phyloP scores from a whole-genome alignment of 768 basidiomycete genomes.

The Russula vinacea region DNA sequence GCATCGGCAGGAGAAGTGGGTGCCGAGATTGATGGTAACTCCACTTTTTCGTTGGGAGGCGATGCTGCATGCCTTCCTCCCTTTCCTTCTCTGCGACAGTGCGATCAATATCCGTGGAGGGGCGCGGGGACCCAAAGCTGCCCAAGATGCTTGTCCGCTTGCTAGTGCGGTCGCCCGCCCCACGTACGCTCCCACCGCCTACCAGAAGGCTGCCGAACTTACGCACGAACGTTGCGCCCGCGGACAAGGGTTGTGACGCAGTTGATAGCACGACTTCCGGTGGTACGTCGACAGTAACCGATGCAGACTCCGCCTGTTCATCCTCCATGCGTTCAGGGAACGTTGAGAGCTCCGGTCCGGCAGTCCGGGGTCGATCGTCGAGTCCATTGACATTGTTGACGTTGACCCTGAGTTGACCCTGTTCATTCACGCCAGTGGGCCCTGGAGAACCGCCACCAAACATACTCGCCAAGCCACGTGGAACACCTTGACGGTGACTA shows the following conservation, averaged over 20 bases:
- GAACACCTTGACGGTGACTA: constrained; percentile 61
- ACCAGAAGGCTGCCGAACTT: constrained; percentile 27
- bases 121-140: constrained; percentile 24
- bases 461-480: constrained; percentile 58
- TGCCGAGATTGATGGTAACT: neutral
- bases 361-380: constrained; percentile 54
- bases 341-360: constrained; percentile 58
- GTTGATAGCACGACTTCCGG: constrained; percentile 26
- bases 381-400: constrained; percentile 18
- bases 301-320: constrained; percentile 37
- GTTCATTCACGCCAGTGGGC: constrained; percentile 27
- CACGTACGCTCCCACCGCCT: constrained; percentile 27
- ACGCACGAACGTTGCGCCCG: constrained; percentile 33
- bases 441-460: constrained; percentile 43
- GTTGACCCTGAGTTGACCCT: constrained; percentile 26
- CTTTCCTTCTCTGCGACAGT: constrained; percentile 24
- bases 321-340: constrained; percentile 47
- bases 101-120: constrained; percentile 16
- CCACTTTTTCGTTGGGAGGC: constrained; percentile 28
- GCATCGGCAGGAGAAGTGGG: neutral
- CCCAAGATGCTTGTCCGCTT: constrained; percentile 25
- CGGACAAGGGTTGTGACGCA: constrained; percentile 12
- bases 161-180: constrained; percentile 26
- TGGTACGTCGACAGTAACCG: constrained; percentile 23
- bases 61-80: constrained; percentile 35